Evolutionary conservation across 73 alveolate species (phyloP), one percentile per base, ranked within the genome.

Genomic region (Paraurostyla sp.): DNA sequence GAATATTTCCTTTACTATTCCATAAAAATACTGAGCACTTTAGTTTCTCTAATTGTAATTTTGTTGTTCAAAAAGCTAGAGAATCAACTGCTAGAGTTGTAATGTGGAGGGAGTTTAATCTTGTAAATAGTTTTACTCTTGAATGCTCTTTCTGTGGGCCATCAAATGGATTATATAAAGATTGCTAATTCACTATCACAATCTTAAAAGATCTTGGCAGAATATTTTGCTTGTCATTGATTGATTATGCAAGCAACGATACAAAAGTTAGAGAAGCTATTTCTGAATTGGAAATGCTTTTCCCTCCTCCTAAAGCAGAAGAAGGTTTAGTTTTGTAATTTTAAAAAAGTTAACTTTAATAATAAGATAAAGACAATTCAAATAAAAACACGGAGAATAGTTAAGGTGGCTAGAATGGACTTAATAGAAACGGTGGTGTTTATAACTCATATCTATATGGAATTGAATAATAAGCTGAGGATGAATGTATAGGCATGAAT

Each of bases 131-230:
- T 36, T 81, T 81, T 54, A 81, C 91, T 32, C 83, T 81, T 2
- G 91, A 81, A 71, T 81, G 83, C 35, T 81, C 91, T n/a, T 81
- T 81, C 68, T 89, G 94, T 48, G 94, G 94, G 27, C 94, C 94
- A 33, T 80, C 82, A 0, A 45, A 35, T 18, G 94, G 94, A 20
- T n/a, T 41, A 56, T 81, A 89, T 50, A 58, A 63, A 38, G 91
- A 89, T 38, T 89, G 91, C 88, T 89, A 89, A 38, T 89, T 89
- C 48, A 89, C 91, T 0, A 78, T 87, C 3, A 40, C 94, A 0
- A 48, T 80, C 22, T n/a, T 89, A 68, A 80, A 80, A 51, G 91
- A 81, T 27, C 33, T 81, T 29, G 91, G 91, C 20, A 15, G 58
- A 22, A 43, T n/a, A 33, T 81, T 81, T 35, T 81, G 91, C 51